Base-by-base conservation (phyloP, 2,329 filamentous ascomycete species). In the Ophiobolus disseminans region DNA sequence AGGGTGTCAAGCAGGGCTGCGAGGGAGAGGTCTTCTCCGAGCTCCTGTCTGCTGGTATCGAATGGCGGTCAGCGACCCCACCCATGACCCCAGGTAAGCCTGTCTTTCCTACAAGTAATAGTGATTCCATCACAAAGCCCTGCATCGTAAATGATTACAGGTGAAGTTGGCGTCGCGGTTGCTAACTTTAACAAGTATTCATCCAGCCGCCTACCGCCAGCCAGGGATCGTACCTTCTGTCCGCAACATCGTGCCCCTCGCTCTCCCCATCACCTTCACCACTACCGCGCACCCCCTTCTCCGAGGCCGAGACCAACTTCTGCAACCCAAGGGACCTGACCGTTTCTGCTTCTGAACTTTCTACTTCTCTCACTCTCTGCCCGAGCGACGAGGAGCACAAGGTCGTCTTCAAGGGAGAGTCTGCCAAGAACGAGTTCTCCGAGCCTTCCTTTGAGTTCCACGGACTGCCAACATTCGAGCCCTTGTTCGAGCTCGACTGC, bases 271-370 rank as follows among this genome's bases (percentile, higher is more conserved):
- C 91, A 23, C 91, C 91, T 14, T 89, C 90, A 38, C 90, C 90
- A 22, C 86, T 90, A 57, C 86, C 90, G 61, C 80, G 83, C 63
- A 85, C 89, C 46, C 78, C 87, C 70, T 78, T 82, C 36, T 85
- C 86, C 2, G 88, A 91, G 67, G 80, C 83, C 60, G 87, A 91
- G 72, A 82, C 91, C 60, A 87, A 91, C 75, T 95, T 94, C 73
- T 96, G 93, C 75, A 92, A 97, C 70, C 92, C 93, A 25, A 87
- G 92, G 68, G 90, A 96, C 69, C 78, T 97, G 57, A 96, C 89
- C 16, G 90, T 96, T 25, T 78, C 78, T 51, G 76, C 76, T 21
- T 81, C 78, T 45, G 87, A 91, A 60, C 87, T 90, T 60, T 81
- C 87, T 17, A 80, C 82, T 51, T 79, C 89, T 58, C 79, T 85